Evolutionary conservation across 371 early-diverging fungal genomes (phyloP).

Genomic region (Dipsacomyces acuminosporus): DNA sequence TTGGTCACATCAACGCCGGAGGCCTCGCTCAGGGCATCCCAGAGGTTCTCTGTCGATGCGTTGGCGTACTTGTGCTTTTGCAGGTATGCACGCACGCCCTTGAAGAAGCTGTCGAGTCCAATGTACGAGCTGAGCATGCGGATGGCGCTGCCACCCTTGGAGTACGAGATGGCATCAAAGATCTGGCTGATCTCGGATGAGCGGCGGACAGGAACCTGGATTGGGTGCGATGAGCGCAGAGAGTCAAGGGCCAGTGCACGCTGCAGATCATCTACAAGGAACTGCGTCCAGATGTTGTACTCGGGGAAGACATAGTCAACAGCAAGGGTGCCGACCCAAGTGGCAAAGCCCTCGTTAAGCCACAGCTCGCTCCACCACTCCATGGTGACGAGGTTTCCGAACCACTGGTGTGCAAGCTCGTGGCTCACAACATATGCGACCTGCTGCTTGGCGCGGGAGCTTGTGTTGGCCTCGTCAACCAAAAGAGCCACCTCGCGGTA

Average conservation of each 20-base stretch:
- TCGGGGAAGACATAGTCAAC: conserved; percentile 72
- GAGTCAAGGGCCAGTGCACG: conserved; percentile 72
- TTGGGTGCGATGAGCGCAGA: conserved; percentile 83
- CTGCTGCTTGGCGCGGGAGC: conserved; percentile 61
- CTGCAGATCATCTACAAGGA: conserved; percentile 66
- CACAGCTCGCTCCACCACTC: conserved; percentile 92
- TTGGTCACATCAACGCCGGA: conserved; percentile 65
- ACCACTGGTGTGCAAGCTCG: conserved; percentile 97
- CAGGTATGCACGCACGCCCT: conserved; percentile 79
- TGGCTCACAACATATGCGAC: conserved; percentile 86
- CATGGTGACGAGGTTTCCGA: conserved; percentile 97
- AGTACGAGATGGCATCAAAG: conserved; percentile 80
- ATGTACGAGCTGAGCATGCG: conserved; percentile 85
- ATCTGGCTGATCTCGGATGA: conserved; percentile 76
- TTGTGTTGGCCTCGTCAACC: conserved; percentile 60
- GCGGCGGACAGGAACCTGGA: conserved; percentile 81
- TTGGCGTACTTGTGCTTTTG: conserved; percentile 75
- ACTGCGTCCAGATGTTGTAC: conserved; percentile 75
- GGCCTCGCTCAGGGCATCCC: conserved; percentile 69
- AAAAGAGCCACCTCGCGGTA: conserved; percentile 77
- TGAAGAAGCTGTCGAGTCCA: conserved; percentile 63
- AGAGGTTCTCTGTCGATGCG: conserved; percentile 81
- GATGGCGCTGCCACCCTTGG: conserved; percentile 91
- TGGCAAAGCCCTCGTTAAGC: conserved; percentile 98
- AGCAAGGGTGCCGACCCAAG: conserved; percentile 83